phyloP scores from a whole-genome alignment of 139 green algal genomes.

The Micractinium conductrix region DNA sequence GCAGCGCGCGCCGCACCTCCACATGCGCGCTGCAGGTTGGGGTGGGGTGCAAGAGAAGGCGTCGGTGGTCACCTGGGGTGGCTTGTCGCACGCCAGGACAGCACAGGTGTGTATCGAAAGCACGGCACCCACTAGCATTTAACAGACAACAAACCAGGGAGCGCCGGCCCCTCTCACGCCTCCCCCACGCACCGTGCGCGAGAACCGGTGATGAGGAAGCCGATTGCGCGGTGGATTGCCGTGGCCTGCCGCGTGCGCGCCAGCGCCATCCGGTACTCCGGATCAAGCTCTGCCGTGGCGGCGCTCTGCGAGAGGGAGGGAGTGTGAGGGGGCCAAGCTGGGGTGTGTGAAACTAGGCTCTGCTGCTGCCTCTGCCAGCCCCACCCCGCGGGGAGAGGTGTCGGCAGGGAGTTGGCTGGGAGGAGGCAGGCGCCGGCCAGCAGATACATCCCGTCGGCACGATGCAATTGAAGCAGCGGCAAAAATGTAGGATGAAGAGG shows the following conservation, averaged over 20 bases:
- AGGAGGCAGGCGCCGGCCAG: too few species aligned
- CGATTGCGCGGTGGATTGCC: slow-evolving; percentile 64
- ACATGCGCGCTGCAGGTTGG: slow-evolving; percentile 66
- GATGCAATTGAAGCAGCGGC: too few species aligned
- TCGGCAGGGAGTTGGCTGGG: too few species aligned
- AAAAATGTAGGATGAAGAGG: too few species aligned
- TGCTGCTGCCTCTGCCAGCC: not conserved
- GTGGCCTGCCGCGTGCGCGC: slow-evolving; percentile 75
- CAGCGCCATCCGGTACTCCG: slow-evolving; percentile 67
- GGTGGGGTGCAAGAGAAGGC: too few species aligned
- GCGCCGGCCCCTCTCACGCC: too few species aligned
- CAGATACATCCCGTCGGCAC: too few species aligned
- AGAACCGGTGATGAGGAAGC: slow-evolving; percentile 65
- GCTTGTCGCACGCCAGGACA: not conserved
- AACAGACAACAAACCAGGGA: not conserved
- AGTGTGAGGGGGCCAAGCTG: not conserved
- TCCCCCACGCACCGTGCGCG: slow-evolving; percentile 46
- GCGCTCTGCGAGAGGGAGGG: not conserved
- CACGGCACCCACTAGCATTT: too few species aligned
- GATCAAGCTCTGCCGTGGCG: not conserved
- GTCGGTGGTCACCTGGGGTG: not conserved
- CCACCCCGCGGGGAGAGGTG: too few species aligned
- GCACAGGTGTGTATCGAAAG: not conserved
- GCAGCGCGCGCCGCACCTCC: slow-evolving; percentile 71
- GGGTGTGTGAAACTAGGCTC: too few species aligned